A percentile compares a stretch with the other conserved stretches of the same genome.
Conservation (phyloP, 2,329 filamentous ascomycete genomes). For the Biscogniauxia marginata region DNA sequence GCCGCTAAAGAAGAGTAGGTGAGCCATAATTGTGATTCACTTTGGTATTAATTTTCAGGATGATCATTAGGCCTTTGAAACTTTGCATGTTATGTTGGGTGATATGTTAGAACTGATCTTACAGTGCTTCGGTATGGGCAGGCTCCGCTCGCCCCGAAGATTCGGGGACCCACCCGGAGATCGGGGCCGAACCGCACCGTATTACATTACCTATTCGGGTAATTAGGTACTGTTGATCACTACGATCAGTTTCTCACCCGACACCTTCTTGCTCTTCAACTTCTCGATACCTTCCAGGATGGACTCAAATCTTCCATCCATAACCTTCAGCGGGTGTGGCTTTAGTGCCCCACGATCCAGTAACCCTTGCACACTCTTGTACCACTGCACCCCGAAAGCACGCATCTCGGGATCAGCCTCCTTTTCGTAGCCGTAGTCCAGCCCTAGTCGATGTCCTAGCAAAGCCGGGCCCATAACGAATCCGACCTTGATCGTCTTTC, state of each 20-base stretch:
- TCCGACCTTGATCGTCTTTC: slow-evolving; percentile 9
- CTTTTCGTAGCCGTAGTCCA: slow-evolving; percentile 4
- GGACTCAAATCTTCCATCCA: slow-evolving; percentile 4
- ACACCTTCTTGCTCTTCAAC: slow-evolving; percentile 4
- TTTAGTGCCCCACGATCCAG: slow-evolving; percentile 8
- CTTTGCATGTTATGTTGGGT: too few relatives aligned
- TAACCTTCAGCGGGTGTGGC: slow-evolving; percentile 9
- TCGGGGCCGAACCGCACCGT: neutral
- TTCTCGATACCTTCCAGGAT: slow-evolving; percentile 7
- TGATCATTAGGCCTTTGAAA: too few relatives aligned
- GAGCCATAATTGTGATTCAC: too few relatives aligned
- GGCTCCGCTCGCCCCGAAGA: neutral
- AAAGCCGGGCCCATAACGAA: slow-evolving; percentile 11
- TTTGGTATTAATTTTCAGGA: too few relatives aligned
- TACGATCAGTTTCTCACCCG: slow-evolving; percentile 20
- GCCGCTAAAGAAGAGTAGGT: too few relatives aligned
- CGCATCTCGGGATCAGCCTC: slow-evolving; percentile 6
- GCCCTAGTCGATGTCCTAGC: slow-evolving; percentile 5
- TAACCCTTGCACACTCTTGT: slow-evolving; percentile 6
- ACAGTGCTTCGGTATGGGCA: neutral
- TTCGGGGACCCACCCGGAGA: neutral
- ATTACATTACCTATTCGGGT: neutral
- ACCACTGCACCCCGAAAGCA: slow-evolving; percentile 3
- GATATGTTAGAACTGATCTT: too few relatives aligned
- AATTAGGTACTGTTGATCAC: neutral